These are phyloP conservation scores for Leccinum disarticulatum DNA, from an alignment of 768 basidiomycete genomes.

Conservation along the genomic window DNA sequence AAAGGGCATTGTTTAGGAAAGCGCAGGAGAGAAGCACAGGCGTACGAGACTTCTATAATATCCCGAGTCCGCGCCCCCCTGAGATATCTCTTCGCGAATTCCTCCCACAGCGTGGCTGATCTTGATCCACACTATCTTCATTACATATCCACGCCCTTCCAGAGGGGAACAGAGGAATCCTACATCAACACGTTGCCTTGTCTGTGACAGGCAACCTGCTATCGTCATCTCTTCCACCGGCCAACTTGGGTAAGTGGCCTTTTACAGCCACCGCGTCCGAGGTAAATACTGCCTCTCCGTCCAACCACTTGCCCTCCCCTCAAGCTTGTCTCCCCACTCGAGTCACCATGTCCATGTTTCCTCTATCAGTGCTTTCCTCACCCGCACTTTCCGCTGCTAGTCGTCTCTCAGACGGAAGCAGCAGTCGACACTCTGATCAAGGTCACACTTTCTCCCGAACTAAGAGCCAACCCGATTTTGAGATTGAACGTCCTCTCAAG, in stretches of 20 bases:
- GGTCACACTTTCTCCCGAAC: constrained; percentile 39
- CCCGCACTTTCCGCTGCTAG: constrained; percentile 35
- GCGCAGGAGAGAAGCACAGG: neutral
- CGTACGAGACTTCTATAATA: constrained; percentile 10
- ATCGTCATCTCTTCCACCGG: constrained; percentile 27
- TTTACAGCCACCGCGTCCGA: constrained; percentile 34
- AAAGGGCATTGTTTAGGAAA: neutral
- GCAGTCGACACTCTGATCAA: constrained; percentile 34
- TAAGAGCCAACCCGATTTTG: constrained; percentile 54
- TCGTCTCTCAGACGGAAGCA: constrained; percentile 41
- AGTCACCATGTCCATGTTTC: constrained; percentile 22
- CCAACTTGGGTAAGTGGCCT: constrained; percentile 33
- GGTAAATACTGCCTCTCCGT: constrained; percentile 31
- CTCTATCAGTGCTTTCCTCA: constrained; percentile 32
- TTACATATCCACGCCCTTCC: constrained; percentile 29
- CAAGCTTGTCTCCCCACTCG: constrained; percentile 12
- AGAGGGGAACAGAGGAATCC: constrained; percentile 17
- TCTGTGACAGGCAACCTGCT: constrained; percentile 32
- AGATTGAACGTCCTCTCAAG: constrained; percentile 58
- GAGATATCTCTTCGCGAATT: constrained; percentile 11
- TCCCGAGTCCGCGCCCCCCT: constrained; percentile 20
- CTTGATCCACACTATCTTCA: constrained; percentile 32
- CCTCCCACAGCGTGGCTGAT: constrained; percentile 25
- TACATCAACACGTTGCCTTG: constrained; percentile 36
- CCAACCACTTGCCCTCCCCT: constrained; percentile 12